phyloP scores from a whole-genome alignment of 441 rosid species.

The Erysimum cheiri region DNA sequence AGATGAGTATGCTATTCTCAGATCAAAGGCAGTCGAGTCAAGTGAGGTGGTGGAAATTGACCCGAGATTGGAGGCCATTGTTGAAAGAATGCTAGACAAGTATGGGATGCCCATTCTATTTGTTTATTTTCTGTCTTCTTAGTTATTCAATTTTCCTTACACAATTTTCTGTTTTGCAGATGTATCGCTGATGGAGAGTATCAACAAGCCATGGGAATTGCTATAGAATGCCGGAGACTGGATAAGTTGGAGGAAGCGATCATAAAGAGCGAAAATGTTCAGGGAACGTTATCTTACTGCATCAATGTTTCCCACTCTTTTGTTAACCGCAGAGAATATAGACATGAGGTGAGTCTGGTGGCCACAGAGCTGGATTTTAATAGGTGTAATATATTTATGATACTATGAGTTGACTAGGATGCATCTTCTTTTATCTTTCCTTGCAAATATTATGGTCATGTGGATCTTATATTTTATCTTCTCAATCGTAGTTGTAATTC shows the following conservation, averaged over 20 bases:
- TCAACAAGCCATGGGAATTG: constrained; percentile 98
- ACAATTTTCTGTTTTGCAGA: constrained; percentile 49
- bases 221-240: constrained; percentile 92
- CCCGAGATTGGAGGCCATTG: constrained; percentile 85
- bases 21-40: constrained; percentile 72
- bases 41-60: constrained; percentile 69
- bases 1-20: constrained; percentile 91
- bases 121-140: not conserved
- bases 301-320: constrained; percentile 84
- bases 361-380: constrained; percentile 12
- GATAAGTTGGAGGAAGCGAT: constrained; percentile 98
- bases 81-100: constrained; percentile 98
- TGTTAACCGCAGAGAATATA: constrained; percentile 83
- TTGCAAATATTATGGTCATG: constrained; percentile 3
- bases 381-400: not conserved
- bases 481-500: not conserved
- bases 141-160: constrained; percentile 27
- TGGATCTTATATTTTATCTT: not conserved
- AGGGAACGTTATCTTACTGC: constrained; percentile 79
- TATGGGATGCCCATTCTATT: constrained; percentile 44
- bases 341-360: constrained; percentile 69
- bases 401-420: constrained; percentile 7
- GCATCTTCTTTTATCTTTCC: constrained; percentile 1
- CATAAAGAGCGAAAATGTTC: constrained; percentile 81
- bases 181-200: constrained; percentile 88